Percentiles rank a stretch among this genome's conserved stretches.
These are phyloP conservation scores for Berberis vulgaris DNA, from an alignment of 164 flowering plant genomes.

Conservation along the genomic window DNA sequence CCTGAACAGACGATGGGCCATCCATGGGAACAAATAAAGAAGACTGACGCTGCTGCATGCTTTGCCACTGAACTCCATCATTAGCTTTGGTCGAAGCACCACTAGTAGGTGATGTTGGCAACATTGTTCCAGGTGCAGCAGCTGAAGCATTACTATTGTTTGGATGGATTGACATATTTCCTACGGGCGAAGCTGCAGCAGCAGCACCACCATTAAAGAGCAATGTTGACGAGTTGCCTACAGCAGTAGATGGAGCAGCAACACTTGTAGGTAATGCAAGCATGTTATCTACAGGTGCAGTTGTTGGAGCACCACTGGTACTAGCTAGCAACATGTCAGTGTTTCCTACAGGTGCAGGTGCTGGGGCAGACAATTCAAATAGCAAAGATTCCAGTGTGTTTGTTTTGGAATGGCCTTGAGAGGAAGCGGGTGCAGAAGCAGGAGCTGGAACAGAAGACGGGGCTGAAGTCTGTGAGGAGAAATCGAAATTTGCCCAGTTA, in stretches of 20 bases:
- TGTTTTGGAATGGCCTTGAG: constrained; percentile 29
- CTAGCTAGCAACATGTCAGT: constrained; percentile 9
- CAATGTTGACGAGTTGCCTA: constrained; percentile 9
- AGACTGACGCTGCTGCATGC: constrained; percentile 35
- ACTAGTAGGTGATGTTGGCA: constrained; percentile 9
- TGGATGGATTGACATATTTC: constrained; percentile 8
- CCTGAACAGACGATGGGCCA: constrained; percentile 24
- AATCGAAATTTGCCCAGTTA: constrained; percentile 94
- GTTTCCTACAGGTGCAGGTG: constrained; percentile 28
- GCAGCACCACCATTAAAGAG: constrained; percentile 8
- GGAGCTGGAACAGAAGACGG: background rate
- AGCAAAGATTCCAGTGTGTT: constrained; percentile 50
- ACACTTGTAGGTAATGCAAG: constrained; percentile 18
- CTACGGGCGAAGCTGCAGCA: constrained; percentile 20
- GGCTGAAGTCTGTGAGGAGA: constrained; percentile 28
- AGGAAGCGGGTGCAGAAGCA: too few species aligned
- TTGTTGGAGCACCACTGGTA: constrained; percentile 15
- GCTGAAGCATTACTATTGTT: constrained; percentile 9
- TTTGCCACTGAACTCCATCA: constrained; percentile 40
- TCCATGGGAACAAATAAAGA: constrained; percentile 28
- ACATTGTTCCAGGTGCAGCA: constrained; percentile 20
- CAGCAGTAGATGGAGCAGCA: constrained; percentile 6
- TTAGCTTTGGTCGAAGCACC: constrained; percentile 22
- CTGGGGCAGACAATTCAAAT: constrained; percentile 45
- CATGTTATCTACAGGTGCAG: constrained; percentile 22